These are phyloP conservation scores for Cyclotella choctawhatcheeana DNA, from an alignment of 108 stramenopile species.

Conservation along the genomic window DNA sequence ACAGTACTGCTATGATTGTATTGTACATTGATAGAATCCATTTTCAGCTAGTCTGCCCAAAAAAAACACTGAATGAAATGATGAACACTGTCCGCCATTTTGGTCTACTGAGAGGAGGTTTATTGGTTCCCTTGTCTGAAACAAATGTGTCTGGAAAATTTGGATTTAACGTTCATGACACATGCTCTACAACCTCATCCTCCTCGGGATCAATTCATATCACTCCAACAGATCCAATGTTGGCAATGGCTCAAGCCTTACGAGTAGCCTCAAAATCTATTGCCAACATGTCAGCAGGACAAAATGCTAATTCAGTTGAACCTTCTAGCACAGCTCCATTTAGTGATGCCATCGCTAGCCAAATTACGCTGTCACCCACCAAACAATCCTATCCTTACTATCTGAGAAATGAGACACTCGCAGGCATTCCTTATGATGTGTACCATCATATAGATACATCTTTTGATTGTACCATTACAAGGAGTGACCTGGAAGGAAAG, in stretches of 20 bases:
- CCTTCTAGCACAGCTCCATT: neutral
- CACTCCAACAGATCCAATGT: no score
- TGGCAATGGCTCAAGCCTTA: no score
- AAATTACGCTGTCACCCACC: neutral
- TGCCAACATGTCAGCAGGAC: neutral
- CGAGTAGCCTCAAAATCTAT: neutral
- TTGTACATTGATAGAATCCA: neutral
- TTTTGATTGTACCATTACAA: neutral
- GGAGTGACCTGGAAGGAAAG: neutral
- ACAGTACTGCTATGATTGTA: no score
- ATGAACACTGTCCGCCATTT: neutral
- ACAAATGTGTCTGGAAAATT: neutral
- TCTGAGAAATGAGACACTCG: neutral
- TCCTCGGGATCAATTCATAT: no score
- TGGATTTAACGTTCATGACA: no score
- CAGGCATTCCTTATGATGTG: neutral
- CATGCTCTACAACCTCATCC: neutral
- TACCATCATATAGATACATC: neutral
- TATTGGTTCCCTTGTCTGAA: neutral
- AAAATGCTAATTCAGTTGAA: neutral
- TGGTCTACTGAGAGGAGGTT: neutral
- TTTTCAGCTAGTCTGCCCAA: neutral
- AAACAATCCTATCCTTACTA: neutral
- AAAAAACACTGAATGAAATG: neutral
- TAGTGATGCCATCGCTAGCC: neutral